These are phyloP conservation scores for Rostrohypoxylon terebratum DNA, from an alignment of 495 filamentous ascomycete species.

Conservation along the genomic window DNA sequence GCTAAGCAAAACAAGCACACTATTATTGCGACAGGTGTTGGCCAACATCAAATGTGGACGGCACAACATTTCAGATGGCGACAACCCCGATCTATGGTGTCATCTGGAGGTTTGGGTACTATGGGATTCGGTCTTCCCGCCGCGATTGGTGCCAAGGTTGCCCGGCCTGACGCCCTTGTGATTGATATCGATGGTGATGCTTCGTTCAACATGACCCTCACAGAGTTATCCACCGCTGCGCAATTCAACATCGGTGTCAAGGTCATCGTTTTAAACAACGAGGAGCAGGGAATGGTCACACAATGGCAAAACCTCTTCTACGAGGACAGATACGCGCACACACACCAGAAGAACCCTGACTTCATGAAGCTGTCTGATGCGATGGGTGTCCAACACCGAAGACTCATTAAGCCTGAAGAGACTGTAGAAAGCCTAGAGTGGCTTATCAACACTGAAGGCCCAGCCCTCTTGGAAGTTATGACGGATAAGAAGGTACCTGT, in stretches of 20 bases:
- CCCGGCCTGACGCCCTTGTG: conserved; percentile 83
- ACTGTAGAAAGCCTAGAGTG: conserved; percentile 84
- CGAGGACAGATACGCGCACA: conserved; percentile 90
- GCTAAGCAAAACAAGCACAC: conserved; percentile 79
- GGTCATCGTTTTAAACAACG: conserved; percentile 92
- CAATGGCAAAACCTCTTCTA: conserved; percentile 97
- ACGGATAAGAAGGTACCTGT: conserved; percentile 95
- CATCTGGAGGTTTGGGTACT: conserved; percentile 90
- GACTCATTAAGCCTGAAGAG: conserved; percentile 74
- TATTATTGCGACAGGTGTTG: conserved; percentile 90
- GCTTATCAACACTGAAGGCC: conserved; percentile 85
- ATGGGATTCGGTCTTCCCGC: conserved; percentile 96
- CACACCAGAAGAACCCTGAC: conserved; percentile 89
- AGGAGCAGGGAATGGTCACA: conserved; percentile 97
- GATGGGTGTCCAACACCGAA: conserved; percentile 80
- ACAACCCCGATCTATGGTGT: conserved; percentile 86
- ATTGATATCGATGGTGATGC: conserved; percentile 97
- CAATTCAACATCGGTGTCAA: conserved; percentile 96
- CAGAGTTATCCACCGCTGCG: conserved; percentile 86
- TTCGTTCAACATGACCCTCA: conserved; percentile 96
- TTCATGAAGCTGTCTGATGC: conserved; percentile 87
- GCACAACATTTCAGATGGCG: conserved; percentile 95
- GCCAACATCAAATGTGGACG: conserved; percentile 98
- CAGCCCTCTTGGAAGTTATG: conserved; percentile 74
- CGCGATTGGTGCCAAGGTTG: conserved; percentile 94